Evolutionary conservation across 2,329 filamentous ascomycete species (phyloP).

Genomic region (Pyrenophora tritici-repentis): DNA sequence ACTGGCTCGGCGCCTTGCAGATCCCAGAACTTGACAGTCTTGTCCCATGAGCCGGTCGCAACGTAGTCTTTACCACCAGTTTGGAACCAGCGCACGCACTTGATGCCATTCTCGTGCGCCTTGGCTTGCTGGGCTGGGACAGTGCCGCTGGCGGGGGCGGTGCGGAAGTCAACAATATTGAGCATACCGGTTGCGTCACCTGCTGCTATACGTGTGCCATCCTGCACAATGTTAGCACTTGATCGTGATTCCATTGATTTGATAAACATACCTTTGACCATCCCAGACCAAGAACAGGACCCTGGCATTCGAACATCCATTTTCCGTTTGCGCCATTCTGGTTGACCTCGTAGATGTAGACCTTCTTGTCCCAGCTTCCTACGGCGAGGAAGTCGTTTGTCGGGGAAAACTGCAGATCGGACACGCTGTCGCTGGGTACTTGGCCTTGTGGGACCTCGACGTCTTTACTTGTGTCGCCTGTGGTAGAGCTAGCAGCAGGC

Average conservation of each 20-base stretch:
- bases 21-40: slow-evolving; percentile 90
- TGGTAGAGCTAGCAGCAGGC: slow-evolving; percentile 67
- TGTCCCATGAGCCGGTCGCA: slow-evolving; percentile 91
- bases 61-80: slow-evolving; percentile 75
- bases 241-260: neutral
- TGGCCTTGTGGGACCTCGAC: slow-evolving; percentile 72
- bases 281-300: slow-evolving; percentile 78
- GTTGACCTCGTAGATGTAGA: slow-evolving; percentile 93
- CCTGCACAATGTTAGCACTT: slow-evolving; percentile 58
- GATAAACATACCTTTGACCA: slow-evolving; percentile 77
- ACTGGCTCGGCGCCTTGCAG: slow-evolving; percentile 67
- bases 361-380: slow-evolving; percentile 96
- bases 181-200: slow-evolving; percentile 90
- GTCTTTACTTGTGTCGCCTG: slow-evolving; percentile 90
- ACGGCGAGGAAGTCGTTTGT: slow-evolving; percentile 82
- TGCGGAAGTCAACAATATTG: slow-evolving; percentile 79
- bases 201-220: slow-evolving; percentile 86
- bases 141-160: slow-evolving; percentile 45
- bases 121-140: slow-evolving; percentile 63
- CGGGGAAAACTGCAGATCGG: slow-evolving; percentile 82
- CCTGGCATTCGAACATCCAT: slow-evolving; percentile 81
- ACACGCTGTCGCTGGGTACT: slow-evolving; percentile 82
- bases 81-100: slow-evolving; percentile 68
- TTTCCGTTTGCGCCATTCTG: slow-evolving; percentile 82
- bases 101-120: slow-evolving; percentile 78